Conservation (phyloP, 2,329 filamentous ascomycete species). For the Fusarium zealandicum region DNA sequence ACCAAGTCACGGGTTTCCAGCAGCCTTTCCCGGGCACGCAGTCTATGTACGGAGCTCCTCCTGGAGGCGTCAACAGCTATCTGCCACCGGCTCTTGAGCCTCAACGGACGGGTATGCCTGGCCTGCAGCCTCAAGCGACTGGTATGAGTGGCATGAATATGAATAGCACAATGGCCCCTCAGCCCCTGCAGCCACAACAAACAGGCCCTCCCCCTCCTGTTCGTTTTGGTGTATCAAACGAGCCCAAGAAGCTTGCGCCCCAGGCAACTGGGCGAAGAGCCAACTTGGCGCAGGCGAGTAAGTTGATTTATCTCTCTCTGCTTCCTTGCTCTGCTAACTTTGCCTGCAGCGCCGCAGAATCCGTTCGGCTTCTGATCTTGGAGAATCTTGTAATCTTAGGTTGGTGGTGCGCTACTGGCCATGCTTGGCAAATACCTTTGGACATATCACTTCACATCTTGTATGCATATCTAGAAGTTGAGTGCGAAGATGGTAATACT, state of each 20-base stretch:
- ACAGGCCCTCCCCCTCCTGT: constrained; percentile 81
- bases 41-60: constrained; percentile 52
- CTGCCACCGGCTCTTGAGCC: constrained; percentile 67
- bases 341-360: constrained; percentile 56
- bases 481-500: constrained; percentile 38
- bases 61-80: constrained; percentile 62
- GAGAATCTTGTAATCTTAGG: constrained; percentile 2
- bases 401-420: constrained; percentile 10
- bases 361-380: constrained; percentile 58
- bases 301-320: constrained; percentile 56
- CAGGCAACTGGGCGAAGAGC: constrained; percentile 90
- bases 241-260: constrained; percentile 78
- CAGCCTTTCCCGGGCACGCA: constrained; percentile 55
- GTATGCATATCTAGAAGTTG: constrained; percentile 34
- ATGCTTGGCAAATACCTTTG: constrained; percentile 31
- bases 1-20: constrained; percentile 71
- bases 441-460: constrained; percentile 38
- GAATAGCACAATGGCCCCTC: constrained; percentile 52
- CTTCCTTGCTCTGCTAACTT: constrained; percentile 24
- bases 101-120: constrained; percentile 62
- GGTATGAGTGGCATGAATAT: constrained; percentile 61
- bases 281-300: constrained; percentile 94
- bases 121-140: constrained; percentile 58
- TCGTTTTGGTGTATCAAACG: constrained; percentile 80
- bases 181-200: constrained; percentile 55